phyloP scores from a whole-genome alignment of 1,284 basidiomycete species.

The Spongispora temasekensis region DNA sequence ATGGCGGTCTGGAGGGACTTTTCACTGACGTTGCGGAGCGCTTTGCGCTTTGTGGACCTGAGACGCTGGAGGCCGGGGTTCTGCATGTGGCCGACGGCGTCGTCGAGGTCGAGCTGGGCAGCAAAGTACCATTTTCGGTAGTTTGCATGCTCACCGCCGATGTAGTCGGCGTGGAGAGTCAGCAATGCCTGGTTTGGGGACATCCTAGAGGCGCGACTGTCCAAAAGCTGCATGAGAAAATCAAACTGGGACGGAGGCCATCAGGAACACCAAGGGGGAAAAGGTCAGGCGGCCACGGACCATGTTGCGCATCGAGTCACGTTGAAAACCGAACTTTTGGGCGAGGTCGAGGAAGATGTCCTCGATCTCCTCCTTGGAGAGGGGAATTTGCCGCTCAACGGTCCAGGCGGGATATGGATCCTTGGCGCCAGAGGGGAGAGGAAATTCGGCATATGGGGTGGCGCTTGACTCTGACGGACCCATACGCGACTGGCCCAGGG shows the following conservation, averaged over 20 bases:
- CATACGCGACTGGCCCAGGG: slow-evolving; percentile 58
- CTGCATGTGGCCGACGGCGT: slow-evolving; percentile 91
- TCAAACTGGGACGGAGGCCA: slow-evolving; percentile 67
- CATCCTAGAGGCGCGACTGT: slow-evolving; percentile 97
- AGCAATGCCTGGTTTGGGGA: slow-evolving; percentile 93
- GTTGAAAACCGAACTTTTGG: slow-evolving; percentile 99
- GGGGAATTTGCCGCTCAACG: slow-evolving; percentile 87
- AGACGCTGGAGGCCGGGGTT: slow-evolving; percentile 89
- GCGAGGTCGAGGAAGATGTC: slow-evolving; percentile 97
- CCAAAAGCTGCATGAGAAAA: slow-evolving; percentile 97
- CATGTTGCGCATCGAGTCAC: slow-evolving; percentile 91
- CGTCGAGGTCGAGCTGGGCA: slow-evolving; percentile 97
- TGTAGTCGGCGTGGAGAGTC: slow-evolving; percentile 98
- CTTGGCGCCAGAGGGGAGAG: slow-evolving; percentile 48
- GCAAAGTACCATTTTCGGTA: slow-evolving; percentile 99
- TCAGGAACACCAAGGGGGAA: slow-evolving; percentile 4
- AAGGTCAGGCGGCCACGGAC: too few species aligned
- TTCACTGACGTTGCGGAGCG: slow-evolving; percentile 52
- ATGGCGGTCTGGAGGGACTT: slow-evolving; percentile 89
- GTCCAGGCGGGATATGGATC: slow-evolving; percentile 96
- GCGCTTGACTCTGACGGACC: slow-evolving; percentile 60
- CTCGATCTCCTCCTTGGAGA: slow-evolving; percentile 99
- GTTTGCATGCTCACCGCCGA: slow-evolving; percentile 95
- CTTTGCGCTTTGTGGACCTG: slow-evolving; percentile 57
- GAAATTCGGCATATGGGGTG: slow-evolving; percentile 61